Conservation (phyloP, 768 basidiomycete species). For the Boletus edulis region DNA sequence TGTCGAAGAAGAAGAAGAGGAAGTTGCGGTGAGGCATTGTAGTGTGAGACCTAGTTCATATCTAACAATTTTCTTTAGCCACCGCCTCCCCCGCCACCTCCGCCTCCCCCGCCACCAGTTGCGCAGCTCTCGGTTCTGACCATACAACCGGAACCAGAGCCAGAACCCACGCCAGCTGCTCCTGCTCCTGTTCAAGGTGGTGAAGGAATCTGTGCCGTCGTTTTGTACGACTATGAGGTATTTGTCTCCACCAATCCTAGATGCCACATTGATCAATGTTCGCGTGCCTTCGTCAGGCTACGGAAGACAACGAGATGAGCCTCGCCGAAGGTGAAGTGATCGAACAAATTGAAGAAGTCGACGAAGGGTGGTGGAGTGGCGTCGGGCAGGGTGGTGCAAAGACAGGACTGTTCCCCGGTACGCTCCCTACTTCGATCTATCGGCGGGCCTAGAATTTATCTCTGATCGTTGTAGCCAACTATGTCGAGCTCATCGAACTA, state of each 20-base stretch:
- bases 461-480: slow-evolving; percentile 59
- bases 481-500: slow-evolving; percentile 72
- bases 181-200: slow-evolving; percentile 13
- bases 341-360: slow-evolving; percentile 78
- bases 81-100: slow-evolving; percentile 33
- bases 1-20: slow-evolving; percentile 10
- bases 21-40: slow-evolving; percentile 9
- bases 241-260: neutral
- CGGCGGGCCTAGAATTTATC: neutral
- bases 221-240: slow-evolving; percentile 79
- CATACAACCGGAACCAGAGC: slow-evolving; percentile 36
- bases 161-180: slow-evolving; percentile 19
- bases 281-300: slow-evolving; percentile 42
- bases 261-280: neutral
- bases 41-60: neutral
- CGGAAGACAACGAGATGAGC: slow-evolving; percentile 84
- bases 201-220: slow-evolving; percentile 66
- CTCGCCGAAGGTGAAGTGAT: slow-evolving; percentile 81
- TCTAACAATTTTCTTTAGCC: slow-evolving; percentile 1
- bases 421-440: slow-evolving; percentile 12
- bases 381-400: slow-evolving; percentile 61
- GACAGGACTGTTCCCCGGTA: slow-evolving; percentile 84
- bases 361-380: slow-evolving; percentile 93
- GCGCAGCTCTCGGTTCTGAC: slow-evolving; percentile 29
- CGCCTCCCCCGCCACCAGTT: slow-evolving; percentile 43